A percentile compares a stretch with the other conserved stretches of the same genome.
Evolutionary conservation across 257 asterid genomes (phyloP).

Genomic region (Scutellaria baicalensis): DNA sequence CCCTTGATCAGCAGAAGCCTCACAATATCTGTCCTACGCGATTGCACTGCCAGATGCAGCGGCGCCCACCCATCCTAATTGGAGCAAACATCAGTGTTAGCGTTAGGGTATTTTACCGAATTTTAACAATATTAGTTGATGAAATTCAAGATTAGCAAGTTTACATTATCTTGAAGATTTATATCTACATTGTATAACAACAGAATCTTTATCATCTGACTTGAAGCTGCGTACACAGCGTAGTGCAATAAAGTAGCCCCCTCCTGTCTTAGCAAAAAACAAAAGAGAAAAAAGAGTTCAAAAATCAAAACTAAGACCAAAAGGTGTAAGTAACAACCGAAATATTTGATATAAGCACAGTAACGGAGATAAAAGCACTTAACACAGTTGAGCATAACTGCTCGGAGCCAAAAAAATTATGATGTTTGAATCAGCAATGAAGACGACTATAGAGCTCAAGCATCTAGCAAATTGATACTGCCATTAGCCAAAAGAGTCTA

Average conservation of each 20-base stretch:
- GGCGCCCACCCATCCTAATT: conserved; percentile 90
- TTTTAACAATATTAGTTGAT: neutral
- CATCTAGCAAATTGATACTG: neutral
- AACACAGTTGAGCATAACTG: neutral
- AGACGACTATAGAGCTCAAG: neutral
- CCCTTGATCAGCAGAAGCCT: conserved; percentile 84
- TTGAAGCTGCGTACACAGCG: conserved; percentile 76
- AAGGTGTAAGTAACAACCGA: neutral
- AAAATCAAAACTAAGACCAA: conserved; percentile 1
- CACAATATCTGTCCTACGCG: conserved; percentile 72
- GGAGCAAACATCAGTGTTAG: neutral
- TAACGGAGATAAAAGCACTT: neutral
- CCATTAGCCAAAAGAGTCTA: neutral
- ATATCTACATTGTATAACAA: conserved; percentile 78
- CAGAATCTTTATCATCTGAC: conserved; percentile 82
- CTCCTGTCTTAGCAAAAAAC: conserved; percentile 42
- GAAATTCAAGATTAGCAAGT: conserved; percentile 11
- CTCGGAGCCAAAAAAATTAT: neutral
- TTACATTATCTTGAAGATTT: conserved; percentile 69
- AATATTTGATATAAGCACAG: neutral
- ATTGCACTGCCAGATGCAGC: conserved; percentile 87
- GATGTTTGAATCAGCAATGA: neutral
- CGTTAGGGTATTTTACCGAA: neutral
- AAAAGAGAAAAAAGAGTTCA: neutral
- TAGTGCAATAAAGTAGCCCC: conserved; percentile 94